A percentile compares a stretch with the other conserved stretches of the same genome.
Conservation (phyloP, 306 rosid species). For the Quercus berberidifolia region DNA sequence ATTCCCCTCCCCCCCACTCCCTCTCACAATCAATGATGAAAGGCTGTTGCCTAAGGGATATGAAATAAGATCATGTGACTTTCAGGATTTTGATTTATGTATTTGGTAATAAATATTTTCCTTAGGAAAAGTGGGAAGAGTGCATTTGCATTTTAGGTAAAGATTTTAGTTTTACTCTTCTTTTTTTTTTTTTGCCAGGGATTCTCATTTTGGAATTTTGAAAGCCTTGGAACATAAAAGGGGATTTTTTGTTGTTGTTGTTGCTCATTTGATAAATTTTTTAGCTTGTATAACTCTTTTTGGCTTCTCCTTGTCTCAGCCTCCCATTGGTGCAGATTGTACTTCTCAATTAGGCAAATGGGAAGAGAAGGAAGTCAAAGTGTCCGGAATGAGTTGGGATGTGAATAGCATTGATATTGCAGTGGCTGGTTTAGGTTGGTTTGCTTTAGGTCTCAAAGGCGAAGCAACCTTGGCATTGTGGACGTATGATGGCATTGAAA, state of each 20-base stretch:
- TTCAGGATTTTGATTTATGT: neutral
- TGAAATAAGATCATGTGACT: neutral
- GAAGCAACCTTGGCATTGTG: constrained; percentile 70
- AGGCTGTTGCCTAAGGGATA: neutral
- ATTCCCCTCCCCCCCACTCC: rapidly evolving
- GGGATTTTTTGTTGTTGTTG: neutral
- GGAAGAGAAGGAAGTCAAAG: constrained; percentile 68
- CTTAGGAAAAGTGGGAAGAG: neutral
- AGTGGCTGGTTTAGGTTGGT: constrained; percentile 82
- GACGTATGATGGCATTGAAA: constrained; percentile 71
- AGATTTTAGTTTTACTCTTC: too few species aligned
- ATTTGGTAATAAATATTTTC: neutral
- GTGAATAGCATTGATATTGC: constrained; percentile 75
- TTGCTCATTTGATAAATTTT: neutral
- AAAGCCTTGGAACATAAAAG: neutral
- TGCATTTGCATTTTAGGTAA: neutral
- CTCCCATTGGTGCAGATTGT: constrained; percentile 62
- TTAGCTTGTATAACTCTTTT: neutral
- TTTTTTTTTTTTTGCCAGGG: neutral
- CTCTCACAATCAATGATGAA: neutral
- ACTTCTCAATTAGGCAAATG: constrained; percentile 58
- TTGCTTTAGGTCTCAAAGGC: constrained; percentile 80
- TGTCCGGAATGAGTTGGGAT: constrained; percentile 79
- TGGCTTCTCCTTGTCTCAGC: constrained; percentile 43
- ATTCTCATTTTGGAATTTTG: neutral